Conservation (phyloP, 2,329 filamentous ascomycete species). For the Claviceps digitariae region DNA sequence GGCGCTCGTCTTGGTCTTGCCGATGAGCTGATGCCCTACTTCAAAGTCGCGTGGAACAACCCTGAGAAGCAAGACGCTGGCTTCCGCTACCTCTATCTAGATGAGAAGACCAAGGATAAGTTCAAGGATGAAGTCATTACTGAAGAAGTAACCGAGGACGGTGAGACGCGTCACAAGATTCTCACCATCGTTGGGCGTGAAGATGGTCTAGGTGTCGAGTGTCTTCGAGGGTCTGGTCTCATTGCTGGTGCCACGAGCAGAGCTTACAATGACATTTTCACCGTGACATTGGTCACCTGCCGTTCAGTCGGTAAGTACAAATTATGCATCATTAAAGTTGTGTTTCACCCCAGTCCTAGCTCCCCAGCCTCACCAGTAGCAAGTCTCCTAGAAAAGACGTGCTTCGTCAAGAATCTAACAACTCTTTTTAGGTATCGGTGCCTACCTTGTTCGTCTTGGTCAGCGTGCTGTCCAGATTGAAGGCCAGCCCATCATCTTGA, state of each 20-base stretch:
- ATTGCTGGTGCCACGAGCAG: slow-evolving; percentile 95
- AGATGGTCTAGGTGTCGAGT: slow-evolving; percentile 95
- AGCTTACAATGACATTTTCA: slow-evolving; percentile 98
- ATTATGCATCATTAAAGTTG: background rate
- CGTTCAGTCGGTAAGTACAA: slow-evolving; percentile 72
- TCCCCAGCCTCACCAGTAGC: too few species aligned
- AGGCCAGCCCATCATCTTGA: slow-evolving; percentile 96
- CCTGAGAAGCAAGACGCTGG: slow-evolving; percentile 65
- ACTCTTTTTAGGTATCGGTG: slow-evolving; percentile 62
- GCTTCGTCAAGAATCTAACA: background rate
- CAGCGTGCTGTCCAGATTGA: slow-evolving; percentile 98
- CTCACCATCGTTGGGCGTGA: slow-evolving; percentile 85
- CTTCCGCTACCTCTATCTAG: slow-evolving; percentile 96
- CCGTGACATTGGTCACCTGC: slow-evolving; percentile 92
- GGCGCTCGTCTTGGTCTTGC: slow-evolving; percentile 95
- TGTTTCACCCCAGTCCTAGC: background rate
- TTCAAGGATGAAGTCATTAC: slow-evolving; percentile 68
- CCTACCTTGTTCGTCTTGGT: slow-evolving; percentile 93
- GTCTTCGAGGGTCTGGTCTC: slow-evolving; percentile 88
- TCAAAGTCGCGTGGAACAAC: slow-evolving; percentile 95
- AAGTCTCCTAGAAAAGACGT: background rate
- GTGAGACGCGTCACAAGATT: slow-evolving; percentile 87
- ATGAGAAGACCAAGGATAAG: slow-evolving; percentile 69
- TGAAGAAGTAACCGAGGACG: slow-evolving; percentile 72
- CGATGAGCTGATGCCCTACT: slow-evolving; percentile 92